Evolutionary conservation across 345 rosid genomes (phyloP), one percentile per base, ranked within the genome.

Genomic region (Toxicodendron radicans): DNA sequence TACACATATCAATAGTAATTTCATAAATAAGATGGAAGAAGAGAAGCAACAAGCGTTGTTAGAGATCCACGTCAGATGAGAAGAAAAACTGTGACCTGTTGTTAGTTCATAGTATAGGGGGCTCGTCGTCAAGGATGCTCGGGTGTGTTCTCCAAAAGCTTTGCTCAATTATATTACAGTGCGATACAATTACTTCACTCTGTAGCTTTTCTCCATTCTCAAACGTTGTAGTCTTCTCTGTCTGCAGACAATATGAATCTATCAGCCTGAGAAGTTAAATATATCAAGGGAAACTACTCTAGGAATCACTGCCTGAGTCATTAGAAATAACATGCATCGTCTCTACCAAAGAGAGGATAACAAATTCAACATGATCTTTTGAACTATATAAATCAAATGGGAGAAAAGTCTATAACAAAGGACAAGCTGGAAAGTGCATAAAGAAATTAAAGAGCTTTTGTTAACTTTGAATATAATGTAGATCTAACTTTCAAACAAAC

Each of bases 81-180:
- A n/a, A 1, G 23, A 9, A 9, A 54, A 33, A 18, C 30, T 21
- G 64, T 14, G 0, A 64, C 0, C 38, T 38, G 43, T 52, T 35
- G 14, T 35, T 7, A 27, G 4, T 57, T 68, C 27, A 49, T 0
- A 0, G n/a, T 46, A 17, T 11, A 0, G 3, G 1, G n/a, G 2
- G 57, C 73, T 75, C 62, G 56, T 75, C 76, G 65, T 23, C 71
- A 67, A 89, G 83, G 67, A 94, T 84, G 71, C 72, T 68, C 18
- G 86, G 81, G 79, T 89, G 82, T 72, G 81, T 81, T 73, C 82
- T 72, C 98, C 97, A 92, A 63, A 92, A 92, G 79, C 82, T 72
- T 9, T 46, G 79, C 70, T 87, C 96, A 56, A 92, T 94, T 65
- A 89, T 89, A 67, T 88, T 86, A 68, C 90, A 84, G 73, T 86